Base-by-base conservation (phyloP, 306 rosid genomes). In the Carpinus fangiana region DNA sequence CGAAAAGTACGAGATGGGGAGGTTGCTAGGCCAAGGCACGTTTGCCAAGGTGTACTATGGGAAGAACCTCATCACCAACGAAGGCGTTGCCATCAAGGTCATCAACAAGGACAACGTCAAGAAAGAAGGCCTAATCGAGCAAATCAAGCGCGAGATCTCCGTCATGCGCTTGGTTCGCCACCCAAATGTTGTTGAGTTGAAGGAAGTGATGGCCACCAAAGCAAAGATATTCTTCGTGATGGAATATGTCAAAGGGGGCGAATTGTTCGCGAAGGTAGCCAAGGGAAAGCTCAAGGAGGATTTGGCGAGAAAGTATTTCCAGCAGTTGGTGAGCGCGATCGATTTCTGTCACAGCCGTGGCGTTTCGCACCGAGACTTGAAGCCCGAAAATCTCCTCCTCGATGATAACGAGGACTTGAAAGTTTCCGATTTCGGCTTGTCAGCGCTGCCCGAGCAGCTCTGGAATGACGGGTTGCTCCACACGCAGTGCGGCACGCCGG, bases 301-400 rank as follows among this genome's bases (percentile, higher is more conserved):
- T 1, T 45, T 57, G 0, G 93, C 92, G 0, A 86, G 93, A 21
- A 93, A 86, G 26, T 93, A 93, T 51, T 93, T 93, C 67, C 96
- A 85, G 38, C 93, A 93, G 7, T 54, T 93, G 2, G 76, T 91
- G 2, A 82, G 87, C 52, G 97, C 96, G 0, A 83, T 93, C 13
- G 97, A 93, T 50, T 91, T 88, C 73, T 93, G 97, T 53, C 98
- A 93, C n/a, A 90, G 96, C 73, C 89, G 98, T 0, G 96, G 93
- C 0, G 93, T 93, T 14, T 89, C 89, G 1, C 97, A 93, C 72
- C 93, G 93, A 1, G 97, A 93, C 48, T 79, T 93, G 55, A 93
- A 93, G 76, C 98, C 97, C 0, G 98, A 93, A 73, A 93, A 93
- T 70, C 86, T 93, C 4, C 90, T 93, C 0, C 7, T 93, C 2